Percentiles rank a stretch among this genome's conserved stretches.
Evolutionary conservation across 1,284 basidiomycete genomes (phyloP).

Genomic region (Pyrrhoderma noxium): DNA sequence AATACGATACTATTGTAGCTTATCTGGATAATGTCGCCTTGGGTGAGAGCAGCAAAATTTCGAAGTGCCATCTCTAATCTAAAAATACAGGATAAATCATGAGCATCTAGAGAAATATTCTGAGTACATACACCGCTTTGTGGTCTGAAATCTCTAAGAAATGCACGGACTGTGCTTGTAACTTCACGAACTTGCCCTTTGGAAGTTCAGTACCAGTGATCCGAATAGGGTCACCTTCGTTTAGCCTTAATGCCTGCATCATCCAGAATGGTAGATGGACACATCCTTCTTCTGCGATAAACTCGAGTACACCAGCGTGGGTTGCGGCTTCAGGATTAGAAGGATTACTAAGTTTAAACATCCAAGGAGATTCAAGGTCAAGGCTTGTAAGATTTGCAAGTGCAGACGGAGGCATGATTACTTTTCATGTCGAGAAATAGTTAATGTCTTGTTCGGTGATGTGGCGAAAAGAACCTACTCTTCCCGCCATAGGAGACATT

Average conservation of each 20-base stretch:
- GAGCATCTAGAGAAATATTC: conserved; percentile 5
- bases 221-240: conserved; percentile 93
- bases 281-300: conserved; percentile 94
- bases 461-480: conserved; percentile 56
- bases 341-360: conserved; percentile 92
- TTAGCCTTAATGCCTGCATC: conserved; percentile 92
- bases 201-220: conserved; percentile 83
- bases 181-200: conserved; percentile 94
- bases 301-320: conserved; percentile 96
- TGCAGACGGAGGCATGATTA: conserved; percentile 96
- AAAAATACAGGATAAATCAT: conserved; percentile 4
- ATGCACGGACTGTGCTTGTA: conserved; percentile 93
- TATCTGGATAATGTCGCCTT: conserved; percentile 90
- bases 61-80: conserved; percentile 93
- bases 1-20: conserved; percentile 91
- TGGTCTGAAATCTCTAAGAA: conserved; percentile 95
- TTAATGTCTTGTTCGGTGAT: conserved; percentile 15
- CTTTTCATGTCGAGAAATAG: conserved; percentile 34
- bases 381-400: conserved; percentile 83
- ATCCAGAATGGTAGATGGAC: conserved; percentile 98
- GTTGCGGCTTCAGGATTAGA: conserved; percentile 81
- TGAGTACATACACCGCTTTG: conserved; percentile 82
- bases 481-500: conserved; percentile 96
- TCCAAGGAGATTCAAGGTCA: conserved; percentile 92
- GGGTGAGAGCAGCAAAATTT: conserved; percentile 87